These are phyloP conservation scores for Jamesozyma jinghongensis DNA, from an alignment of 805 yeast species.

Conservation along the genomic window DNA sequence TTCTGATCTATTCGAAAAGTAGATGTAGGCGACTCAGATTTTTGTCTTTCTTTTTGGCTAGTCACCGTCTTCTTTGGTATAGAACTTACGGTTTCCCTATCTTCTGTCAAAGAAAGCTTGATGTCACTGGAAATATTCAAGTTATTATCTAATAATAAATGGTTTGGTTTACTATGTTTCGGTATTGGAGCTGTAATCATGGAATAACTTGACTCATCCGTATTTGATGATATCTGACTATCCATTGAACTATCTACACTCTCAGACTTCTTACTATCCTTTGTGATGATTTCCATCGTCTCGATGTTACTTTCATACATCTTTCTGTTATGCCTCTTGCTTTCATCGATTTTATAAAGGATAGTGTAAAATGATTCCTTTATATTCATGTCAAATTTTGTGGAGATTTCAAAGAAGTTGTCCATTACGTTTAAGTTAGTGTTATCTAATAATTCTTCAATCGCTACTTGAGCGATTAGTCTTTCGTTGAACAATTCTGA, in stretches of 20 bases:
- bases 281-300: neutral
- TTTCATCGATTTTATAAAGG: neutral
- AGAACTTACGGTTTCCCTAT: too few relatives aligned
- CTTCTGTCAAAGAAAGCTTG: neutral
- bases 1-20: too few relatives aligned
- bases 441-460: slow-evolving; percentile 7
- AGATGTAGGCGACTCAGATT: too few relatives aligned
- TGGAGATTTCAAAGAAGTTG: slow-evolving; percentile 13
- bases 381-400: slow-evolving; percentile 11
- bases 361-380: slow-evolving; percentile 7
- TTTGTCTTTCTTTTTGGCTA: too few relatives aligned
- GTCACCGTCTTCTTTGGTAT: too few relatives aligned
- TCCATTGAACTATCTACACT: too few relatives aligned
- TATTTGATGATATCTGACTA: neutral
- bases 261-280: neutral
- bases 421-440: slow-evolving; percentile 7
- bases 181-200: neutral
- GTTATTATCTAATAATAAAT: too few relatives aligned
- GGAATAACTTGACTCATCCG: neutral
- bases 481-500: slow-evolving; percentile 8
- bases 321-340: neutral
- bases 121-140: neutral
- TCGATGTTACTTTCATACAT: neutral
- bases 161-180: neutral
- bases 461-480: slow-evolving; percentile 5